Evolutionary conservation across 2,329 filamentous ascomycete genomes (phyloP).

Genomic region (Hysterium pulicare): DNA sequence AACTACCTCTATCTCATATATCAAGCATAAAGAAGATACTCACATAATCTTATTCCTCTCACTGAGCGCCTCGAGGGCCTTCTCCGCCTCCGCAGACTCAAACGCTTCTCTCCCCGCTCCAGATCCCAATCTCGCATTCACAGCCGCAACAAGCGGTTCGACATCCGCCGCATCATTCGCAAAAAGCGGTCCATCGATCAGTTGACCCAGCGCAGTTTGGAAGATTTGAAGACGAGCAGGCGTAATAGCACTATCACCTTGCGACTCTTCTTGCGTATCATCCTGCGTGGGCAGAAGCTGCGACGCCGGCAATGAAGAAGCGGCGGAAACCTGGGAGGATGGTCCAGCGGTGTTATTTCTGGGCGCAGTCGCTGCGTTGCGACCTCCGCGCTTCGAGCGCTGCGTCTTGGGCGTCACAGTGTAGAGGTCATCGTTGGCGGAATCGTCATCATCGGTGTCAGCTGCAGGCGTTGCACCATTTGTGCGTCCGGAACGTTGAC

Average conservation of each 20-base stretch:
- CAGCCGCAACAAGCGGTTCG: slow-evolving; percentile 68
- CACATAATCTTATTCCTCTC: slow-evolving; percentile 84
- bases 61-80: slow-evolving; percentile 76
- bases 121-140: slow-evolving; percentile 69
- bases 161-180: slow-evolving; percentile 79
- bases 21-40: slow-evolving; percentile 48
- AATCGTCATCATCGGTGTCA: slow-evolving; percentile 47
- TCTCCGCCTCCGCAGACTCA: slow-evolving; percentile 66
- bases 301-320: slow-evolving; percentile 75
- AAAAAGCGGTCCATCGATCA: slow-evolving; percentile 82
- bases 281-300: slow-evolving; percentile 60
- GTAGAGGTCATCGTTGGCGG: slow-evolving; percentile 56
- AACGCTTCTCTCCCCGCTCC: slow-evolving; percentile 61
- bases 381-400: slow-evolving; percentile 42
- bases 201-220: slow-evolving; percentile 74
- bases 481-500: slow-evolving; percentile 22
- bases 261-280: slow-evolving; percentile 20
- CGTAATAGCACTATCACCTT: slow-evolving; percentile 51
- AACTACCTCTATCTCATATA: slow-evolving; percentile 1
- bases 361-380: slow-evolving; percentile 38
- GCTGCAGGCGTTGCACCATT: slow-evolving; percentile 34
- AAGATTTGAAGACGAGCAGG: slow-evolving; percentile 68
- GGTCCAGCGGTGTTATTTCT: slow-evolving; percentile 27
- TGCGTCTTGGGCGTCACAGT: slow-evolving; percentile 49
- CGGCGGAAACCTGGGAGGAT: slow-evolving; percentile 65